Evolutionary conservation across 495 filamentous ascomycete species (phyloP).

Genomic region (Daldinia concentrica): DNA sequence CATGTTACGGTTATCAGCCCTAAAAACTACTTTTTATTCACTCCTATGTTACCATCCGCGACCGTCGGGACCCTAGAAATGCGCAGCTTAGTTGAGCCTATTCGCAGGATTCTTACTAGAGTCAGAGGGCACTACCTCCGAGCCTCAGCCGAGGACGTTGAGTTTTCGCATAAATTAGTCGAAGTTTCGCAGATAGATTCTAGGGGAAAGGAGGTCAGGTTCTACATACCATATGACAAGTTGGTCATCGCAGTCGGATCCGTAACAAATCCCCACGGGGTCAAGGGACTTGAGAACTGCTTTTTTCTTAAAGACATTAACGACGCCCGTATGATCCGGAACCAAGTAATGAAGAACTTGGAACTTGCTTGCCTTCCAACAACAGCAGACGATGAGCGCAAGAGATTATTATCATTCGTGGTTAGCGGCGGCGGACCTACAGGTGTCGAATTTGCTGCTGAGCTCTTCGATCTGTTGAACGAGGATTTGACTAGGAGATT

Average conservation of each 20-base stretch:
- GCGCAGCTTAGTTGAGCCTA: slow-evolving; percentile 89
- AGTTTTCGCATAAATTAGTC: slow-evolving; percentile 89
- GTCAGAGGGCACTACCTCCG: slow-evolving; percentile 90
- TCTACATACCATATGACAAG: slow-evolving; percentile 99
- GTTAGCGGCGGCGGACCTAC: slow-evolving; percentile 95
- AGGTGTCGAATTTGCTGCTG: slow-evolving; percentile 96
- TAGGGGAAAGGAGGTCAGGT: slow-evolving; percentile 74
- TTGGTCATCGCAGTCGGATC: slow-evolving; percentile 95
- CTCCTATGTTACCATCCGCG: slow-evolving; percentile 95
- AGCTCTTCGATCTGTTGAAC: slow-evolving; percentile 94
- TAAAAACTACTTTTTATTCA: slow-evolving; percentile 96
- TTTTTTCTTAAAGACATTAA: slow-evolving; percentile 93
- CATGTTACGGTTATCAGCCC: slow-evolving; percentile 95
- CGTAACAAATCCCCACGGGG: slow-evolving; percentile 92
- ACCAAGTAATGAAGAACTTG: slow-evolving; percentile 88
- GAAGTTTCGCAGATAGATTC: slow-evolving; percentile 80
- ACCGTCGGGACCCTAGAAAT: slow-evolving; percentile 96
- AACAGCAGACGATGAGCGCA: slow-evolving; percentile 87
- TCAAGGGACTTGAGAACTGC: slow-evolving; percentile 93
- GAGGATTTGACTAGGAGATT: slow-evolving; percentile 88
- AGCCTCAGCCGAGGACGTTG: slow-evolving; percentile 83
- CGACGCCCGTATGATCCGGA: slow-evolving; percentile 89
- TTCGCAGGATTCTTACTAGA: slow-evolving; percentile 79
- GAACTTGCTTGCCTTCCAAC: slow-evolving; percentile 94
- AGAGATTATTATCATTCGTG: slow-evolving; percentile 90